Conservation (phyloP, 208 protist genomes). For the Leishmania arabica region DNA sequence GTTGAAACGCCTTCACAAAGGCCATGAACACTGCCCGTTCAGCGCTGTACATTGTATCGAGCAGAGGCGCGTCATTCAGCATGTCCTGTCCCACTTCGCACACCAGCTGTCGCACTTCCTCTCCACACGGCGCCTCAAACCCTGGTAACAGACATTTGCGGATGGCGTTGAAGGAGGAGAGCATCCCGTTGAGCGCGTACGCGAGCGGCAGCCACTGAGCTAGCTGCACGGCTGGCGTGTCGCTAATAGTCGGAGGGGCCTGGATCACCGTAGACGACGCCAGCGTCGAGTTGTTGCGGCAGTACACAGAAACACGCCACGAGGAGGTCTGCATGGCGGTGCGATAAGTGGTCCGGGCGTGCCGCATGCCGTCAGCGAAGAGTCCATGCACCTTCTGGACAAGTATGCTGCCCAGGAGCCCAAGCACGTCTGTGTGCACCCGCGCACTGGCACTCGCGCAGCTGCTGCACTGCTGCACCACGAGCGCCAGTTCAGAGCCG, state of each 20-base stretch:
- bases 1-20: conserved; percentile 65
- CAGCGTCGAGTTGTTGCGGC: conserved; percentile 18
- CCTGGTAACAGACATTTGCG: conserved; percentile 72
- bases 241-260: conserved; percentile 8
- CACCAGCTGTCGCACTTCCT: conserved; percentile 53
- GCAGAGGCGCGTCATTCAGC: conserved; percentile 46
- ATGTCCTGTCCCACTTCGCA: conserved; percentile 61
- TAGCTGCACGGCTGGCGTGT: conserved; percentile 43
- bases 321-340: conserved; percentile 72
- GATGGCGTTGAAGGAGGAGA: conserved; percentile 75
- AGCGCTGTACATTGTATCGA: conserved; percentile 57
- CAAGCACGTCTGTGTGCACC: conserved; percentile 61
- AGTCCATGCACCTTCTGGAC: conserved; percentile 49
- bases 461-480: conserved; percentile 72
- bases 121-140: conserved; percentile 45
- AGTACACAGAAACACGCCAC: conserved; percentile 34
- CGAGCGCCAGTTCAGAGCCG: conserved; percentile 71
- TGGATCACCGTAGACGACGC: conserved; percentile 8
- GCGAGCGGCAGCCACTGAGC: conserved; percentile 77
- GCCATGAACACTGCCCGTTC: conserved; percentile 47
- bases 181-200: conserved; percentile 80
- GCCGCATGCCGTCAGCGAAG: conserved; percentile 63
- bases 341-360: conserved; percentile 54
- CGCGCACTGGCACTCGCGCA: conserved; percentile 36
- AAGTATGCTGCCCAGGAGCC: conserved; percentile 47